Percentiles rank a stretch among this genome's conserved stretches.
Evolutionary conservation across 495 filamentous ascomycete species (phyloP).

Genomic region (Immersiella caudata): DNA sequence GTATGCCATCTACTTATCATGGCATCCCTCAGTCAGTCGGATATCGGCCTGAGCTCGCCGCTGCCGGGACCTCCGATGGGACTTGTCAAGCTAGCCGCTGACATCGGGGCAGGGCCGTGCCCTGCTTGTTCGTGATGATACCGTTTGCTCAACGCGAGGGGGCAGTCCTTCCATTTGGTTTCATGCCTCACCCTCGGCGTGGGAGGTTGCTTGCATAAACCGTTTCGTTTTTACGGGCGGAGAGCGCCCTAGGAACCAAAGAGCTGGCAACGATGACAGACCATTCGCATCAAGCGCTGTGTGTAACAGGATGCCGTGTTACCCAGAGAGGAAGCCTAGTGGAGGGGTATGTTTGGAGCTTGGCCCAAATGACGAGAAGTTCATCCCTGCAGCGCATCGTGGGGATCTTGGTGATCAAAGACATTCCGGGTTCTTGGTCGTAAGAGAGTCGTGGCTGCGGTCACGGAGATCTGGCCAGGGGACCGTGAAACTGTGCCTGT

Average conservation of each 20-base stretch:
- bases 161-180: slow-evolving; percentile 7
- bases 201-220: not conserved
- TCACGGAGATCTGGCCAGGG: slow-evolving; percentile 17
- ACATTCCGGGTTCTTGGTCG: slow-evolving; percentile 17
- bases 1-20: slow-evolving; percentile 23
- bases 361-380: slow-evolving; percentile 8
- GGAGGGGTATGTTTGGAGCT: slow-evolving; percentile 13
- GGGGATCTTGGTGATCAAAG: slow-evolving; percentile 22
- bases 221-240: slow-evolving; percentile 8
- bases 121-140: not conserved
- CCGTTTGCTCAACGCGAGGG: slow-evolving; percentile 3
- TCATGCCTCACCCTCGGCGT: slow-evolving; percentile 2
- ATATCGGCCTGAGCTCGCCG: slow-evolving; percentile 1
- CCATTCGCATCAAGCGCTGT: slow-evolving; percentile 1
- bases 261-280: not conserved
- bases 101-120: not conserved
- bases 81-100: slow-evolving; percentile 3
- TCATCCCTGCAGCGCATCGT: slow-evolving; percentile 29
- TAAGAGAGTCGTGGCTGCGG: slow-evolving; percentile 4
- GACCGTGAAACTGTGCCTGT: slow-evolving; percentile 41
- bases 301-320: slow-evolving; percentile 11
- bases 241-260: not conserved
- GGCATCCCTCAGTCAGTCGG: no score
- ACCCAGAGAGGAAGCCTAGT: not conserved
- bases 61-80: not conserved